Percentiles rank a stretch among this genome's conserved stretches.
Evolutionary conservation across 1,284 basidiomycete genomes (phyloP).

Genomic region (Naganishia liquefaciens): DNA sequence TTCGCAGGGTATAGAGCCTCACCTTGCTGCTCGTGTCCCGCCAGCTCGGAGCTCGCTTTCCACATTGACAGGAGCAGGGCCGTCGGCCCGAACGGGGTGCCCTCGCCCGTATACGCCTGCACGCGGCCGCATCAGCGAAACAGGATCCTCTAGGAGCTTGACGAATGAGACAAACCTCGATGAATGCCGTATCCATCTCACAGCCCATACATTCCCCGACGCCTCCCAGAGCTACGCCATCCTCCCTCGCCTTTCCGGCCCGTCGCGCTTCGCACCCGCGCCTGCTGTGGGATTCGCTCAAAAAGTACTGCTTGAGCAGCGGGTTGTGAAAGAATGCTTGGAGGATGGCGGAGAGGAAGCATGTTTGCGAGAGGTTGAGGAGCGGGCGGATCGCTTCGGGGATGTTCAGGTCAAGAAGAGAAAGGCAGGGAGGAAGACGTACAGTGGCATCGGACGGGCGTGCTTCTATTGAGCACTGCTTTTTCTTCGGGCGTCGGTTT

Average conservation of each 20-base stretch:
- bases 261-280: constrained; percentile 61
- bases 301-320: constrained; percentile 82
- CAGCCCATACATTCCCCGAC: constrained; percentile 76
- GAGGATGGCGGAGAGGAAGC: constrained; percentile 89
- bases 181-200: constrained; percentile 89
- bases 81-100: constrained; percentile 75
- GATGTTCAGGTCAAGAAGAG: background rate
- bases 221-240: constrained; percentile 32
- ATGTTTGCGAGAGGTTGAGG: constrained; percentile 85
- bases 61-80: constrained; percentile 84
- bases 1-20: constrained; percentile 25
- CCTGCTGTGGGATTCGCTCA: constrained; percentile 79
- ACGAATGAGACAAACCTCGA: constrained; percentile 63
- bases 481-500: constrained; percentile 46
- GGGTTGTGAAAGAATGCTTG: constrained; percentile 94
- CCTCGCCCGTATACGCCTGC: constrained; percentile 71
- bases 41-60: constrained; percentile 77
- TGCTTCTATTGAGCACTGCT: constrained; percentile 39
- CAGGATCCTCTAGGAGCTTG: no score
- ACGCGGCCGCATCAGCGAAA: background rate
- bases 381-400: constrained; percentile 74
- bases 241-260: constrained; percentile 25
- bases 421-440: constrained; percentile 15
- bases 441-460: constrained; percentile 40
- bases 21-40: constrained; percentile 88